Conservation (phyloP, 306 rosid species). For the Lathyrus oleraceus region DNA sequence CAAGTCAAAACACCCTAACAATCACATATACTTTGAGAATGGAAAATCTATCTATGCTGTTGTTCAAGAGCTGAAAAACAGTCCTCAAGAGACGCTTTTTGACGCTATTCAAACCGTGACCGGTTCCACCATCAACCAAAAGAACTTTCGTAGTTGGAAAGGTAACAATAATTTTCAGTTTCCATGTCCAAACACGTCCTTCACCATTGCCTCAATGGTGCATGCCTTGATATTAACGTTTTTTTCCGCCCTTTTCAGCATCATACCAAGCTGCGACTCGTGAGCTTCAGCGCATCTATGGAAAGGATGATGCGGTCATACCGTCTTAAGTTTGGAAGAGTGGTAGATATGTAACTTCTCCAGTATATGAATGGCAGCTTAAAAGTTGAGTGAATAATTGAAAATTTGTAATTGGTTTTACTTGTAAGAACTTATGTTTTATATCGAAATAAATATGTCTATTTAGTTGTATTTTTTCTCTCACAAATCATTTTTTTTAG, state of each 20-base stretch:
- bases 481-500: too few species aligned
- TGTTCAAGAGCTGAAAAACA: constrained; percentile 95
- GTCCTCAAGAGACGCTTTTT: constrained; percentile 82
- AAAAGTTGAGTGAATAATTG: constrained; percentile 39
- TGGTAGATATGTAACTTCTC: constrained; percentile 49
- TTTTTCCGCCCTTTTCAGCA: constrained; percentile 46
- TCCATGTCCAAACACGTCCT: background rate
- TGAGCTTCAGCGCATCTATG: constrained; percentile 97
- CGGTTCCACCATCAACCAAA: constrained; percentile 77
- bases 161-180: too few species aligned
- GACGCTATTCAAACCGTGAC: constrained; percentile 81
- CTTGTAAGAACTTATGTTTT: constrained; percentile 40
- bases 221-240: constrained; percentile 2
- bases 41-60: constrained; percentile 92
- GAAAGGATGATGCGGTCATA: constrained; percentile 67
- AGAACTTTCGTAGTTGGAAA: constrained; percentile 85
- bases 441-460: constrained; percentile 35
- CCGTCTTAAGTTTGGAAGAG: constrained; percentile 57
- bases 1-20: constrained; percentile 95
- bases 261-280: constrained; percentile 93
- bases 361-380: constrained; percentile 42
- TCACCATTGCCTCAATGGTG: constrained; percentile 17
- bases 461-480: too few species aligned
- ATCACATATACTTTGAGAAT: constrained; percentile 89
- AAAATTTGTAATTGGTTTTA: constrained; percentile 39